Base-by-base conservation (phyloP, 768 basidiomycete species). In the Leccinum aurantiacum region DNA sequence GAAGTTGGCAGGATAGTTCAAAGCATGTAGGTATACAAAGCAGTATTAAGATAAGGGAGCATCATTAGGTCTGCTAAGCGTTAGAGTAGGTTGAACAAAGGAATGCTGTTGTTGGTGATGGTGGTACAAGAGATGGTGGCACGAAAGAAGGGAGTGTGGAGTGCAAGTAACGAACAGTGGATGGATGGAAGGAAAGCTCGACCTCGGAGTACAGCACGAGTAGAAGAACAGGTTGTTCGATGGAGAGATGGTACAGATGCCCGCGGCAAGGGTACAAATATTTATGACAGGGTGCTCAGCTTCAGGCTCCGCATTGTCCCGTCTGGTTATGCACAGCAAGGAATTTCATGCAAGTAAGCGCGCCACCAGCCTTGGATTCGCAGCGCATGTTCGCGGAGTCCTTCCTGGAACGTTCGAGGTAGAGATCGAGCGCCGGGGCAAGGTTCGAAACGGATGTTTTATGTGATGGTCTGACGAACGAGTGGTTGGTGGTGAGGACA, bases 261-360 rank as follows among this genome's bases (percentile, higher is more conserved):
- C 14, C 13, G 57, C 35, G 35, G 56, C 46, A 57, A 46, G 17
- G 48, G 50, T 33, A 47, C 15, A 49, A n/a, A 31, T 17, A 11
- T 50, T 60, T 24, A n/a, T n/a, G 14, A 24, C 13, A 17, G 35
- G 47, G 58, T 8, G 53, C 33, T 65, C 60, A 24, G 58, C 58
- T 19, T 33, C 60, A 74, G 35, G 58, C 58, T 19, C 35, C 54
- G 46, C 56, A 61, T 47, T 56, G 54, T 63, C 65, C 54, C 67
- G 50, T 57, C 58, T 73, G 53, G 59, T 76, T 78, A 60, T 77
- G 80, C 41, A 82, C 64, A 41, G 80, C 74, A 62, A 85, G 78
- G 65, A 83, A 81, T 52, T 74, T 77, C 61, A 83, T 74, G 67
- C 82, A 84, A 0, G 81, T 80, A 69, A 86, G 77, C 57, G 78